These are phyloP conservation scores for Naganishia albida DNA, from an alignment of 1,284 basidiomycete genomes.

Conservation along the genomic window DNA sequence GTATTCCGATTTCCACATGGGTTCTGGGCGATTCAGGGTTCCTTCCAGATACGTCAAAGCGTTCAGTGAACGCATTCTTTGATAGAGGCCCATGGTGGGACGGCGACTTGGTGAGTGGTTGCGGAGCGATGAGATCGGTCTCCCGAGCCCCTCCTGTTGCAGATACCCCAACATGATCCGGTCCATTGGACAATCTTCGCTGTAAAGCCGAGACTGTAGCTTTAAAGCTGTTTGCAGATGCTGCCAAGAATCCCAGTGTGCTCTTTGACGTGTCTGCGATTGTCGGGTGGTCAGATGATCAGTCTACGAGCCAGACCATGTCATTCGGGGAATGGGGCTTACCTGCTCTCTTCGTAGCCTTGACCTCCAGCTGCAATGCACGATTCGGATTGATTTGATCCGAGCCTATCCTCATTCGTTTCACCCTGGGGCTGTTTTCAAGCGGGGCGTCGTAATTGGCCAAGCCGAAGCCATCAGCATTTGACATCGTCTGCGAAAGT, in stretches of 20 bases:
- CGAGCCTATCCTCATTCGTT: constrained; percentile 26
- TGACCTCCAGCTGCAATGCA: background rate
- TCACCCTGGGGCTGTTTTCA: constrained; percentile 29
- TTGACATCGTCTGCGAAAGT: background rate
- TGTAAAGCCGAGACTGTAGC: constrained; percentile 17
- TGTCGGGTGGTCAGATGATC: background rate
- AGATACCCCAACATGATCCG: background rate
- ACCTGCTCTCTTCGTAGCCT: background rate
- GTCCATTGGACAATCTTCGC: background rate
- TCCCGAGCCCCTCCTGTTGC: no score
- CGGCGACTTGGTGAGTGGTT: background rate
- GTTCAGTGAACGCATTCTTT: background rate
- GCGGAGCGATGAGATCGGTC: background rate
- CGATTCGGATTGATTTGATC: background rate
- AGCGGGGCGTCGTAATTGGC: background rate
- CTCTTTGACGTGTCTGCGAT: background rate
- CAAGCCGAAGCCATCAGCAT: background rate
- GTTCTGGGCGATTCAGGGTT: background rate
- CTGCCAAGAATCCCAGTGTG: constrained; percentile 15
- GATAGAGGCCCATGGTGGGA: background rate
- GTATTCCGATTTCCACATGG: background rate
- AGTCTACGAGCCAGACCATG: background rate
- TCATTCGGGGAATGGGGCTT: background rate
- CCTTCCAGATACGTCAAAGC: no score
- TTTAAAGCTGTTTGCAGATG: constrained; percentile 20